phyloP scores from a whole-genome alignment of 179 eudicot genomes.

The Drosera spatulata region DNA sequence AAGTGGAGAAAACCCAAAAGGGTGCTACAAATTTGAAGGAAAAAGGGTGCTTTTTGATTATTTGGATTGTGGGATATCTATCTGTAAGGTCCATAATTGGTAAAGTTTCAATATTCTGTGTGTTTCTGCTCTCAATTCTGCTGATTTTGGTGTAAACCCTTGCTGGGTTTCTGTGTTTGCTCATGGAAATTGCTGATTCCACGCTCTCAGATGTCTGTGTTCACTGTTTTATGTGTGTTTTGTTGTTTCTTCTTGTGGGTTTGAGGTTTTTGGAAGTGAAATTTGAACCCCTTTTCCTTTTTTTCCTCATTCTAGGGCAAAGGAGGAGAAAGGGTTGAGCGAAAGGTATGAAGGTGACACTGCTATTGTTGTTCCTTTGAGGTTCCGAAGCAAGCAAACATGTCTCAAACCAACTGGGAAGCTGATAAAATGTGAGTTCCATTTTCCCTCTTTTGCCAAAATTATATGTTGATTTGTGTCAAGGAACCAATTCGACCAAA shows the following conservation, averaged over 20 bases:
- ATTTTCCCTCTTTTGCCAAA: neutral
- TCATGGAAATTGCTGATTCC: neutral
- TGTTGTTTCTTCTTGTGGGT: neutral
- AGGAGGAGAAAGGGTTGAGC: neutral
- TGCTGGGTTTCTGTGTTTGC: neutral
- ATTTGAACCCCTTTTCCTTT: neutral
- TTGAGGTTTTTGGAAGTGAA: neutral
- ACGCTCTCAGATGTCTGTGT: no score
- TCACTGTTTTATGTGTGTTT: neutral
- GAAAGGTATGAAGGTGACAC: constrained; percentile 4
- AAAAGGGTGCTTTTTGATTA: no score
- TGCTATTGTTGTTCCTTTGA: neutral
- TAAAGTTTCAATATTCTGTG: no score
- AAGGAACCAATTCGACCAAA: neutral
- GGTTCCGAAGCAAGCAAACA: constrained; percentile 19
- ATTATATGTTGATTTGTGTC: neutral
- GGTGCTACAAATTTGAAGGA: no score
- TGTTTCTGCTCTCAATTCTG: neutral
- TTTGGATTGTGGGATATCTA: no score
- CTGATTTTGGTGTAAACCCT: neutral
- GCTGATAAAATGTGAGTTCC: constrained; percentile 78
- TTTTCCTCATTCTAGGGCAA: neutral
- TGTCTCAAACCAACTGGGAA: constrained; percentile 94
- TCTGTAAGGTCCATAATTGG: no score
- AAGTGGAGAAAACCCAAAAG: no score